A percentile compares a stretch with the other conserved stretches of the same genome.
These are phyloP conservation scores for Trypanosoma vivax DNA, from an alignment of 208 protist genomes.

Conservation along the genomic window DNA sequence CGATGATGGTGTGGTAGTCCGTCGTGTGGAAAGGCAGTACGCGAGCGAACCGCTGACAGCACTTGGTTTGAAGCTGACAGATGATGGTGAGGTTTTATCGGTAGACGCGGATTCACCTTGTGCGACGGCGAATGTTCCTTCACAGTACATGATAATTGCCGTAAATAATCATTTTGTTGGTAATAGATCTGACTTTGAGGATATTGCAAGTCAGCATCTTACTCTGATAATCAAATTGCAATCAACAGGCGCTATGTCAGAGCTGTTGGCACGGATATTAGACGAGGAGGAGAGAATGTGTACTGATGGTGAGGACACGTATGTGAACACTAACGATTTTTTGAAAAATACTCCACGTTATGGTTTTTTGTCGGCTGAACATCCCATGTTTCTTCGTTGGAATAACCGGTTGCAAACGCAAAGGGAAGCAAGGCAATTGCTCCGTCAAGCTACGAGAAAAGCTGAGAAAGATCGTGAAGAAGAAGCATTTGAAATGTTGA, in stretches of 20 bases:
- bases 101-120: slow-evolving; percentile 40
- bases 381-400: slow-evolving; percentile 74
- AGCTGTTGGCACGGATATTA: slow-evolving; percentile 66
- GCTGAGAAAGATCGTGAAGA: slow-evolving; percentile 45
- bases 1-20: slow-evolving; percentile 38
- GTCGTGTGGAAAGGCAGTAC: slow-evolving; percentile 51
- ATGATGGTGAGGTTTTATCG: slow-evolving; percentile 54
- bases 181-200: slow-evolving; percentile 39
- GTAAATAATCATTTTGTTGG: slow-evolving; percentile 76
- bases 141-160: slow-evolving; percentile 61
- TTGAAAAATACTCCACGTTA: slow-evolving; percentile 70
- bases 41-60: slow-evolving; percentile 40
- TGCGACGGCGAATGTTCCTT: slow-evolving; percentile 48
- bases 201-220: slow-evolving; percentile 32
- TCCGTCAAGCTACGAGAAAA: slow-evolving; percentile 49
- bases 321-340: slow-evolving; percentile 57
- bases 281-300: slow-evolving; percentile 36
- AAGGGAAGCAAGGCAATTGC: slow-evolving; percentile 45
- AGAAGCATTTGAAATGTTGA: slow-evolving; percentile 47
- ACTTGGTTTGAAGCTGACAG: slow-evolving; percentile 56
- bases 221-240: slow-evolving; percentile 70
- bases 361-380: slow-evolving; percentile 62
- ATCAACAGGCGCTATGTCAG: slow-evolving; percentile 44
- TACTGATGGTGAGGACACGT: background rate
- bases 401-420: slow-evolving; percentile 44